These are phyloP conservation scores for Cicer pinnatifidum DNA, from an alignment of 306 rosid species.

Conservation along the genomic window DNA sequence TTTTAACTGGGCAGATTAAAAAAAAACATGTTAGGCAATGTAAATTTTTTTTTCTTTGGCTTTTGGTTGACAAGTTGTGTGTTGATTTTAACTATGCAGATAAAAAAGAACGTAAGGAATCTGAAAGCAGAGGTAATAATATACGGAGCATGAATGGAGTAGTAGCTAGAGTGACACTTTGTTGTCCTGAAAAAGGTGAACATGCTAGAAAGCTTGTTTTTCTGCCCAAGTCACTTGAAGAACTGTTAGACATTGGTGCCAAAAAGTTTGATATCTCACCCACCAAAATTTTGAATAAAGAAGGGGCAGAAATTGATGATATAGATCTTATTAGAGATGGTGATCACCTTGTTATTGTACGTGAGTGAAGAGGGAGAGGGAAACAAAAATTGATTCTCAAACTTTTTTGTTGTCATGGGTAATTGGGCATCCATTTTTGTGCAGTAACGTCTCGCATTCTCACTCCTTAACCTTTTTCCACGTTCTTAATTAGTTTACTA, in stretches of 20 bases:
- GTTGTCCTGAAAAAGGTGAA: conserved; percentile 62
- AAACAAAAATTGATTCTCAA: conserved; percentile 21
- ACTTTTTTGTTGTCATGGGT: neutral
- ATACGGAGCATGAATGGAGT: conserved; percentile 2
- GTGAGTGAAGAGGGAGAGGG: conserved; percentile 4
- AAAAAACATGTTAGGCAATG: neutral
- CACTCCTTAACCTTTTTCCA: neutral
- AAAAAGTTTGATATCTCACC: conserved; percentile 56
- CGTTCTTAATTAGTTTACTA: neutral
- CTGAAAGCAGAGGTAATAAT: conserved; percentile 14
- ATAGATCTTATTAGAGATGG: conserved; percentile 66
- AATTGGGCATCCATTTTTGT: conserved; percentile 12
- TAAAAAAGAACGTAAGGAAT: conserved; percentile 23
- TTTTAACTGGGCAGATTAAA: neutral
- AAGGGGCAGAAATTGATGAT: conserved; percentile 70
- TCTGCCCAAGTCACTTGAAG: conserved; percentile 58
- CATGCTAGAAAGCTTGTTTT: conserved; percentile 56
- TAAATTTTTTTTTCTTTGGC: neutral
- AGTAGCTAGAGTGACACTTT: conserved; percentile 55
- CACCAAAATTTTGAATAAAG: conserved; percentile 55
- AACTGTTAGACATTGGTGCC: conserved; percentile 62
- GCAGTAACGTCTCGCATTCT: neutral
- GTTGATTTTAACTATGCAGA: conserved; percentile 45
- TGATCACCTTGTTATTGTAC: conserved; percentile 60
- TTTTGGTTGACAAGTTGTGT: conserved; percentile 6